Conservation (phyloP, 805 yeast genomes). For the Pichia sporocuriosa region DNA sequence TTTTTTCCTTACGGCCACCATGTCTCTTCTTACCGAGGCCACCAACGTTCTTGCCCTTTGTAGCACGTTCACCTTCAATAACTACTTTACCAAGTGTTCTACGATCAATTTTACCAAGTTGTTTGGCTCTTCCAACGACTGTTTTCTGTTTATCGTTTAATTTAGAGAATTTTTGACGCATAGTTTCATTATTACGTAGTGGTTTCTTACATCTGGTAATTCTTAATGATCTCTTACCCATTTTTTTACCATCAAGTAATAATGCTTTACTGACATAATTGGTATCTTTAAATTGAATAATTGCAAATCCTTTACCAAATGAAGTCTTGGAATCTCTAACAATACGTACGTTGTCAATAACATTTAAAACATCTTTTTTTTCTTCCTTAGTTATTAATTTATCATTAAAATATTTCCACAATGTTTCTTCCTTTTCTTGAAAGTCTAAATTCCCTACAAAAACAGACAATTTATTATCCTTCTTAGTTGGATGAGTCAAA, state of each 20-base stretch:
- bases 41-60: conserved; percentile 52
- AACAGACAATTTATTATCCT: conserved; percentile 75
- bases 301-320: conserved; percentile 95
- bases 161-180: conserved; percentile 17
- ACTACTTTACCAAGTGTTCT: conserved; percentile 53
- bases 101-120: conserved; percentile 76
- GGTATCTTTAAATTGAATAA: conserved; percentile 77
- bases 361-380: conserved; percentile 28
- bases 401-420: conserved; percentile 72
- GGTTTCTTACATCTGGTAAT: conserved; percentile 59
- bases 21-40: conserved; percentile 62
- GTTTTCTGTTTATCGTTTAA: conserved; percentile 67
- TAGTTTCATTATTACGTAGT: conserved; percentile 23
- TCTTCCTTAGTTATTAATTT: conserved; percentile 38
- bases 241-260: conserved; percentile 62
- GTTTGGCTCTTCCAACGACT: conserved; percentile 70
- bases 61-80: conserved; percentile 75
- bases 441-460: conserved; percentile 94
- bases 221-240: conserved; percentile 58
- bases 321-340: conserved; percentile 91
- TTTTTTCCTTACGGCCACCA: conserved; percentile 46
- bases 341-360: conserved; percentile 80
- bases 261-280: conserved; percentile 76
- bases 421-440: conserved; percentile 82
- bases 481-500: conserved; percentile 83